Conservation (phyloP, 768 basidiomycete genomes). For the Boletus pseudo-olivaceus region DNA sequence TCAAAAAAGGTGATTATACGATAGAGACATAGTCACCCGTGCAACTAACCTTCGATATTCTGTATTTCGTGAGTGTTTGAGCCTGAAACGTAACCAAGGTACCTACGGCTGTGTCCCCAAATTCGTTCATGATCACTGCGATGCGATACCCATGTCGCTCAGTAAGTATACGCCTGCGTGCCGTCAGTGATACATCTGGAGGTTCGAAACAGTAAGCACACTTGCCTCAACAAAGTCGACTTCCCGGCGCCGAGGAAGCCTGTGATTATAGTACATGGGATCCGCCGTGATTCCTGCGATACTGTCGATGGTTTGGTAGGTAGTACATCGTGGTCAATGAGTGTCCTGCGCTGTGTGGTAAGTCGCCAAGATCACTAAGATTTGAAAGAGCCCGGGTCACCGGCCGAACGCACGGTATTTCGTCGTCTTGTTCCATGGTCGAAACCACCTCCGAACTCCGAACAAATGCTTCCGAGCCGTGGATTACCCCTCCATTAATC, state of each 20-base stretch:
- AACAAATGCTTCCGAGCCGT: slow-evolving; percentile 17
- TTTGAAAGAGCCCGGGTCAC: slow-evolving; percentile 4
- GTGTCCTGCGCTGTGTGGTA: slow-evolving; percentile 19
- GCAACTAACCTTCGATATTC: slow-evolving; percentile 84
- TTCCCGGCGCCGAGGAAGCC: slow-evolving; percentile 96
- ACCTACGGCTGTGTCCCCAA: slow-evolving; percentile 89
- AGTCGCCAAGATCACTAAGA: slow-evolving; percentile 2
- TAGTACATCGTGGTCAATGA: slow-evolving; percentile 29
- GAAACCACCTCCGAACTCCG: slow-evolving; percentile 27
- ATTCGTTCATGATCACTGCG: slow-evolving; percentile 98
- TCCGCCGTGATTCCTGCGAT: slow-evolving; percentile 32
- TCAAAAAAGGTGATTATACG: not conserved
- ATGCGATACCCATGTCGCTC: slow-evolving; percentile 94
- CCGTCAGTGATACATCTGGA: not conserved
- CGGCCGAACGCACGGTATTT: slow-evolving; percentile 51
- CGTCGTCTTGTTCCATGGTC: slow-evolving; percentile 52
- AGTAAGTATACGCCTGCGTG: slow-evolving; percentile 74
- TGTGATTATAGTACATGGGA: slow-evolving; percentile 91
- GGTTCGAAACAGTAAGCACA: not conserved
- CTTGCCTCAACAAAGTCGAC: slow-evolving; percentile 80
- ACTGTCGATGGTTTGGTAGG: not conserved
- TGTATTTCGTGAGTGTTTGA: slow-evolving; percentile 31
- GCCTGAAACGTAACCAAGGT: not conserved
- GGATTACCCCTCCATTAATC: slow-evolving; percentile 5
- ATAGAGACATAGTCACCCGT: not conserved